Evolutionary conservation across 2,329 filamentous ascomycete genomes (phyloP), one percentile per base, ranked within the genome.

Genomic region (Monosporascus ibericus): DNA sequence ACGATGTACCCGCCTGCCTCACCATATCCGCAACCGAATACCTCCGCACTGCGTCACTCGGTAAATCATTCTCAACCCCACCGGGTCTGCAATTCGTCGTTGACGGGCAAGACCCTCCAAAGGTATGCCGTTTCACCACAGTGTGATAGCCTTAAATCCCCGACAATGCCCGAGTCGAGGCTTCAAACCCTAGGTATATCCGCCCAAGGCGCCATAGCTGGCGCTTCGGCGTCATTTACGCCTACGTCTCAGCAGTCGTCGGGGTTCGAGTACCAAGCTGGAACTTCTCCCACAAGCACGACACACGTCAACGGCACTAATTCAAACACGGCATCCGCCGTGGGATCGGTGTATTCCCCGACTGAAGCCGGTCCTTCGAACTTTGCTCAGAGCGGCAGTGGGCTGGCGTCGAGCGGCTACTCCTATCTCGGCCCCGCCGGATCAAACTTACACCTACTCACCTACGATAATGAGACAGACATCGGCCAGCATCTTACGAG

Each of bases 11-110:
- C 78, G 0, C 69, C 77, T 0, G 66, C 74, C 1, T 46, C 42
- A 15, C 42, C 42, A n/a, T 77, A 79, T 49, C 74, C 76, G 1
- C 77, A 80, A 52, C 71, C 75, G 0, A 74, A 72, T 44, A 69
- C 75, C 0, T 78, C 78, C 2, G 73, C 77, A 6, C 60, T 78
- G 20, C 71, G 76, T 2, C 72, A 76, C 18, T 75, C 77, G 1
- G 65, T 73, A 1, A 56, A 50, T 46, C 65, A 64, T 39, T 20
- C 51, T 14, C 52, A 48, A 11, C 56, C 58, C 6, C 58, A 58
- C 34, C 64, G 60, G 3, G 55, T 63, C n/a, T 60, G 60, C 5
- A 57, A 53, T 6, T 60, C 58, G 9, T 52, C 63, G 4, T 49
- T 49, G 1, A 52, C 57, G 17, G 57, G 52, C n/a, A 66, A 65